Evolutionary conservation across 2,329 filamentous ascomycete genomes (phyloP).

Genomic region (Penicillium olsonii): DNA sequence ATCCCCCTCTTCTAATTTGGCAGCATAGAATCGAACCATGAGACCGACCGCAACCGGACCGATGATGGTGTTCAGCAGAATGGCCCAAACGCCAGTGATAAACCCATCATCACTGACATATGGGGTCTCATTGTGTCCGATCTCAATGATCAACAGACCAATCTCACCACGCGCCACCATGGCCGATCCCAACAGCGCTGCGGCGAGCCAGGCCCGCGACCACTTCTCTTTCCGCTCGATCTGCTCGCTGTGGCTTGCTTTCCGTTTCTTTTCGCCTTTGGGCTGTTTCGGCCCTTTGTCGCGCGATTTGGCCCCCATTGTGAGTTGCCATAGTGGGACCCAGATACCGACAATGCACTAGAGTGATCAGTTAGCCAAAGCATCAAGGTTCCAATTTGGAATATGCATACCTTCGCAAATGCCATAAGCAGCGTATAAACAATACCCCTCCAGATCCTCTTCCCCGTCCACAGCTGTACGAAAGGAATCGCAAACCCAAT

Average conservation of each 20-base stretch:
- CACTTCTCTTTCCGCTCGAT: neutral
- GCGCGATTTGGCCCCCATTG: neutral
- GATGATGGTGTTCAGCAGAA: constrained; percentile 36
- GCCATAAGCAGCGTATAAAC: constrained; percentile 33
- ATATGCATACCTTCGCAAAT: constrained; percentile 32
- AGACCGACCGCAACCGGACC: constrained; percentile 31
- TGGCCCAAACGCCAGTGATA: constrained; percentile 34
- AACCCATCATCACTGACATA: constrained; percentile 43
- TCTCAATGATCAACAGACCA: constrained; percentile 34
- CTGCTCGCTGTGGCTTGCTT: neutral
- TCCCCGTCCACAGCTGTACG: constrained; percentile 34
- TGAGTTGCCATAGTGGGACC: constrained; percentile 26
- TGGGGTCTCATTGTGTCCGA: constrained; percentile 35
- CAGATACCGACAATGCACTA: constrained; percentile 33
- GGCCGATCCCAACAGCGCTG: constrained; percentile 30
- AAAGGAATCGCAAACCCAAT: constrained; percentile 37
- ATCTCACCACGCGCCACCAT: constrained; percentile 39
- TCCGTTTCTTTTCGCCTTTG: neutral
- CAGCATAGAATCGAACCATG: constrained; percentile 25
- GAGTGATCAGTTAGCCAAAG: neutral
- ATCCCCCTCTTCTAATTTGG: constrained; percentile 24
- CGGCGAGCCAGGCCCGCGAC: constrained; percentile 23
- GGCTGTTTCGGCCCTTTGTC: neutral
- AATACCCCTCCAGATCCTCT: constrained; percentile 34
- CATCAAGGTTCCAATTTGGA: too few species aligned